Evolutionary conservation across 2,329 filamentous ascomycete genomes (phyloP), one percentile per base, ranked within the genome.

Genomic region (Sphaerostilbella broomeana): DNA sequence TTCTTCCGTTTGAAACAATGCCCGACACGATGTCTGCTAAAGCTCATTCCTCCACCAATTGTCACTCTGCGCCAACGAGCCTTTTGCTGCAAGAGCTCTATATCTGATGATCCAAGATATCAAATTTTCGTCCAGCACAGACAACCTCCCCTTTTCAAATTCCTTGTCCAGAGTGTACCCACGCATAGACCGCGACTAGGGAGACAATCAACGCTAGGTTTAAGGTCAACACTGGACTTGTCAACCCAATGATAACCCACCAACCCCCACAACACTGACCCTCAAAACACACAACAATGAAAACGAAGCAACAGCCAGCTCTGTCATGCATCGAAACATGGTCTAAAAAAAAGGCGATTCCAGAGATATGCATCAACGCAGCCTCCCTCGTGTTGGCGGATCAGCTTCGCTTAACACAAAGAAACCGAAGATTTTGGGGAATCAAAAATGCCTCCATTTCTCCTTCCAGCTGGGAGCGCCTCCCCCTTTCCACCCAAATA

Each of bases 291-390:
- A 42, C 38, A 43, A 47, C 52, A 60, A 57, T 51, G 62, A 67
- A 64, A 61, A 63, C 65, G 65, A 57, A 56, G 51, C 54, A 52
- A 48, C 51, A 64, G 65, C 63, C 64, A 63, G 68, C 61, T 66
- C 60, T 62, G 62, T 67, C 65, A 69, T 72, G 68, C 67, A 69
- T 58, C 59, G 60, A 65, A 62, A 66, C 62, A 55, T 67, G 63
- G 63, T 70, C 68, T 68, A 67, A 64, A 55, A 64, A 64, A 51
- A n/a, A n/a, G n/a, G 54, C 55, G 48, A 56, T 60, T 54, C 58
- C 54, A 50, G 51, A 52, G 54, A 55, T 58, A 55, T 60, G 56
- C 58, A 57, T 57, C 58, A 57, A 57, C 51, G 52, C 48, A 51
- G 52, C 53, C 45, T 48, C 43, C 49, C 54, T 54, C 49, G 35